Conservation (phyloP, 768 basidiomycete genomes). For the Amanita thiersii region DNA sequence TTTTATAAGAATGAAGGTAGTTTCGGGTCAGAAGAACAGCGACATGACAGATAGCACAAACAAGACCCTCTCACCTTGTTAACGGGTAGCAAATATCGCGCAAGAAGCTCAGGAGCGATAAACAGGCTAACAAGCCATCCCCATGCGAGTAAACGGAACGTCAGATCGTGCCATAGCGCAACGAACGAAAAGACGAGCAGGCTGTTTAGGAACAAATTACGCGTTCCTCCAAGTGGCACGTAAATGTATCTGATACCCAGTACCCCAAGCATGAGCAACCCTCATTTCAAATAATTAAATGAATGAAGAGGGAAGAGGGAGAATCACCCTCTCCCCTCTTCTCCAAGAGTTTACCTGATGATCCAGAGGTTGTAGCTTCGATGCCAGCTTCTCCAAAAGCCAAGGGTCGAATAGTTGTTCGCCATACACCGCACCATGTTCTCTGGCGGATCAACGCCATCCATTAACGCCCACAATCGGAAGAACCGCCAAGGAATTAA, state of each 20-base stretch:
- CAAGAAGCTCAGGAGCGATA: conserved; percentile 77
- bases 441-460: conserved; percentile 90
- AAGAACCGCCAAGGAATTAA: conserved; percentile 97
- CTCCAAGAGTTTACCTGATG: conserved; percentile 47
- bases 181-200: conserved; percentile 90
- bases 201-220: conserved; percentile 48
- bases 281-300: background rate
- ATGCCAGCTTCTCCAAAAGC: conserved; percentile 98
- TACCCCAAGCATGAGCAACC: conserved; percentile 4
- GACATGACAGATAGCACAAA: background rate
- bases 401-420: conserved; percentile 89
- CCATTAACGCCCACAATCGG: conserved; percentile 84
- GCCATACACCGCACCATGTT: conserved; percentile 99
- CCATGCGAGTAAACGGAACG: conserved; percentile 84
- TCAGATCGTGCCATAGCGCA: conserved; percentile 95
- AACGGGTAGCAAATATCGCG: conserved; percentile 48
- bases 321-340: background rate
- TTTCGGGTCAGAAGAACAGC: background rate
- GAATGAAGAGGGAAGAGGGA: background rate
- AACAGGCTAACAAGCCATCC: conserved; percentile 94
- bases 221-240: conserved; percentile 78
- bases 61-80: conserved; percentile 46
- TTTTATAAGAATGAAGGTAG: no score
- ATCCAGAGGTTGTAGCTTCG: conserved; percentile 95
- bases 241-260: conserved; percentile 81